Conservation (phyloP, 768 basidiomycete genomes). For the Suillus fuscotomentosus region DNA sequence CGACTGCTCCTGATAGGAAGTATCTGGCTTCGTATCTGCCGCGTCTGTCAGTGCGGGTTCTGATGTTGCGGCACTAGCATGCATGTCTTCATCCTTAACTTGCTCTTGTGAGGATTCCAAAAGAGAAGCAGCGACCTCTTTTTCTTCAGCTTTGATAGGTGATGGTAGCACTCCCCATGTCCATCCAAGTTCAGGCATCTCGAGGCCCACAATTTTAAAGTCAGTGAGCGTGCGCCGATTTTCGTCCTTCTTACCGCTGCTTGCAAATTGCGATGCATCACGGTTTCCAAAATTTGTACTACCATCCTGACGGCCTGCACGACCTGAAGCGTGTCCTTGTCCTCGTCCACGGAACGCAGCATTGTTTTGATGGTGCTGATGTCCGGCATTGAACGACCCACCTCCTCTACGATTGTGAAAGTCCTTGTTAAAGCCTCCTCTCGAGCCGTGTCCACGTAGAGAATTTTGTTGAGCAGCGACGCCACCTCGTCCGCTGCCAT, state of each 20-base stretch:
- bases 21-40: slow-evolving; percentile 31
- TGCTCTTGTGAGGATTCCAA: slow-evolving; percentile 30
- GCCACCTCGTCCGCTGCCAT: slow-evolving; percentile 43
- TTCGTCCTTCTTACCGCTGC: slow-evolving; percentile 79
- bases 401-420: slow-evolving; percentile 59
- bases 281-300: slow-evolving; percentile 40
- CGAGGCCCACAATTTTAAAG: slow-evolving; percentile 93
- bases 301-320: slow-evolving; percentile 40
- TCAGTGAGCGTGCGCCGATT: slow-evolving; percentile 92
- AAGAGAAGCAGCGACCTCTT: slow-evolving; percentile 32
- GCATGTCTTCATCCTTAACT: slow-evolving; percentile 32
- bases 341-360: slow-evolving; percentile 59
- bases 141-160: slow-evolving; percentile 34
- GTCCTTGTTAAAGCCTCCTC: slow-evolving; percentile 66
- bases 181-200: slow-evolving; percentile 83
- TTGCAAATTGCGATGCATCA: slow-evolving; percentile 48
- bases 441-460: slow-evolving; percentile 61
- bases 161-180: slow-evolving; percentile 71
- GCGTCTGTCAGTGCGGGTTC: slow-evolving; percentile 27
- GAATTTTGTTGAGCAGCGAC: slow-evolving; percentile 41
- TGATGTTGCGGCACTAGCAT: slow-evolving; percentile 17
- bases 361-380: slow-evolving; percentile 38
- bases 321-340: slow-evolving; percentile 46
- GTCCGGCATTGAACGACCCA: slow-evolving; percentile 58
- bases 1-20: slow-evolving; percentile 25